A percentile compares a stretch with the other conserved stretches of the same genome.
Evolutionary conservation across 116 monocot genomes (phyloP).

Genomic region (Cymodocea nodosa): DNA sequence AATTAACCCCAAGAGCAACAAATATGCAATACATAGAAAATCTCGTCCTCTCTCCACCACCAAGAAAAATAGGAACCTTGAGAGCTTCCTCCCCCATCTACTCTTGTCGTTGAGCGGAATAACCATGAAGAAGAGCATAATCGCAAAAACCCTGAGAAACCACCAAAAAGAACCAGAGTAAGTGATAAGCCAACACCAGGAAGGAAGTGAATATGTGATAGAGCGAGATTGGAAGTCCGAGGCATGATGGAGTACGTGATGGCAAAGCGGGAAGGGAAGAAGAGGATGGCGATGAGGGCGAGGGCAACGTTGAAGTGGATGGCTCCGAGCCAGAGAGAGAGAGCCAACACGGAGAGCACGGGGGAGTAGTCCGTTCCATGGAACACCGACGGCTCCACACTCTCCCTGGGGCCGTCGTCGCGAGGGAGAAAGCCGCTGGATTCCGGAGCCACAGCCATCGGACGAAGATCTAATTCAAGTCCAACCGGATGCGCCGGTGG

Average conservation of each 20-base stretch:
- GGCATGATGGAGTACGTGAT: conserved; percentile 20
- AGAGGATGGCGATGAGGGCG: conserved; percentile 42
- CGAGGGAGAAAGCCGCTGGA: not conserved
- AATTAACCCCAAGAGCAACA: not conserved
- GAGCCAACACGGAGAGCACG: conserved; percentile 35
- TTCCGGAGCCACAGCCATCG: not conserved
- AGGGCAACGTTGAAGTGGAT: conserved; percentile 66
- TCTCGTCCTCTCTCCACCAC: not conserved
- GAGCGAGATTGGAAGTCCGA: not conserved
- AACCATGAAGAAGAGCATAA: conserved; percentile 60
- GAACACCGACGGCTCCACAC: conserved; percentile 25
- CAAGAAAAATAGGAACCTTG: conserved; percentile 43
- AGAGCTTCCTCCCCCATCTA: conserved; percentile 36
- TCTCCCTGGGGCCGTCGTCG: not conserved
- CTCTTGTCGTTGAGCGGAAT: conserved; percentile 52
- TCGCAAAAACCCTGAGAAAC: conserved; percentile 46
- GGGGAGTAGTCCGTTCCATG: conserved; percentile 40
- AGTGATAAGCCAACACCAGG: not conserved
- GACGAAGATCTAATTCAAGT: too few relatives aligned
- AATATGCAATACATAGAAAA: not conserved
- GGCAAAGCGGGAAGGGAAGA: conserved; percentile 57
- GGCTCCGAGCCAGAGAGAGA: conserved; percentile 58
- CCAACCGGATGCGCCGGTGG: too few relatives aligned
- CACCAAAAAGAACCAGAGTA: not conserved
- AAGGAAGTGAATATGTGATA: not conserved